Evolutionary conservation across 371 early-diverging fungal genomes (phyloP), one percentile per base, ranked within the genome.

Genomic region (Mucor racemosus): DNA sequence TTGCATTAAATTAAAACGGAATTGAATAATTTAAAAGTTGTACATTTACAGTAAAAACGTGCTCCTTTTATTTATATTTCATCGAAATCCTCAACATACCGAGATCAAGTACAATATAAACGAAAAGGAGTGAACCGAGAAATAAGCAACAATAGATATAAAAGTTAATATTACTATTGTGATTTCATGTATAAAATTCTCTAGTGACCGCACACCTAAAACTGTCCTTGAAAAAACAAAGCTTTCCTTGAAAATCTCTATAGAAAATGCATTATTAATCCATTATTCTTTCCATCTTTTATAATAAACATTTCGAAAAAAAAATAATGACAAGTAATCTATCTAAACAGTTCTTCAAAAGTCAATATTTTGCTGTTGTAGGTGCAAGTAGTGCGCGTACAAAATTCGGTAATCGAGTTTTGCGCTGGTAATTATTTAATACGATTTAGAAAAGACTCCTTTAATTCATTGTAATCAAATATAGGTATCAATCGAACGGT

Each of bases 331-430:
- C 36, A 10, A 50, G n/a, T 39, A 53, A 14, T 13, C 8, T 67
- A 56, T 68, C 74, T 19, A 61, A 74, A 48, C 59, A 62, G 13
- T 80, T 80, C 36, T 73, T 82, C 44, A 63, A 61, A 8, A 65
- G 64, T 10, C 41, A 65, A n/a, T 74, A 81, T 39, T 91, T 86
- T 72, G 90, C 89, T 6, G 91, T 91, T 53, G 94, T 92, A 5
- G 95, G 94, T 14, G 95, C 95, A 7, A 87, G 87, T 19, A 68
- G 81, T 17, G 82, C 88, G 62, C 78, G 81, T 8, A 35, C 85
- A 42, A 95, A 95, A 84, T 92, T 88, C 74, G 94, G 95, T 14
- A 90, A 93, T 84, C 83, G 81, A 46, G 89, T 95, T 17, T 81
- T 94, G 53, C 75, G 83, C 17, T 94, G 93, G 92, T 90, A 85